Base-by-base conservation (phyloP, 2,329 filamentous ascomycete genomes). In the Chaetomium olivaceum region DNA sequence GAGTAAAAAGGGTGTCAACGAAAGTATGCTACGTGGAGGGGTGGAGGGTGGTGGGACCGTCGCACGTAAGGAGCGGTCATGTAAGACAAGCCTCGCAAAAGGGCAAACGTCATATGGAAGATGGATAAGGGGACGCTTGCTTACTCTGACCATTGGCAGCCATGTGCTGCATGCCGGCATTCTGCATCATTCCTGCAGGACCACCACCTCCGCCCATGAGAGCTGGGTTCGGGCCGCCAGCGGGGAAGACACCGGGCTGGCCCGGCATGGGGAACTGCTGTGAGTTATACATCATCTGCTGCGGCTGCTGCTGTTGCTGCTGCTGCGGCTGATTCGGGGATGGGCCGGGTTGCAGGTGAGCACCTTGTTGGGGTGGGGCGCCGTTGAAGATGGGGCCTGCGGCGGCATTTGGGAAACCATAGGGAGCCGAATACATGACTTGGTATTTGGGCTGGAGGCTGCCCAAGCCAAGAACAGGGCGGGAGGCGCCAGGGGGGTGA, bases 161-260 rank as follows among this genome's bases (percentile, higher is more conserved):
- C 83, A 87, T 86, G 74, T 84, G 83, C 69, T 81, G 81, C 83
- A 87, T 85, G 74, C 78, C 82, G 71, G 83, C 76, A 74, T 82
- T 86, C 77, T 85, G 86, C 86, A 89, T 88, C 85, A 89, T 87
- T 73, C 81, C 84, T 76, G 80, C 81, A 77, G 82, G 80, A 50
- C 81, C 82, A 69, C 77, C 76, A 69, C 78, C 77, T 80, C 85
- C 85, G 80, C 85, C 85, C 83, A 87, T 85, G 76, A 84, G 74
- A 68, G 73, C 71, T 60, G 80, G 78, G 70, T 83, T 85, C 61
- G 81, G 81, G 69, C 79, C 81, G 58, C 79, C 81, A 57, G 80
- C 80, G 58, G 79, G 79, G 71, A 85, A 87, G 68, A 75, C 77
- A 66, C 77, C 69, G 54, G 67, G 79, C 73, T 85, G 84, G 64